Conservation (phyloP, 2,329 filamentous ascomycete genomes). For the Amphichorda felina region DNA sequence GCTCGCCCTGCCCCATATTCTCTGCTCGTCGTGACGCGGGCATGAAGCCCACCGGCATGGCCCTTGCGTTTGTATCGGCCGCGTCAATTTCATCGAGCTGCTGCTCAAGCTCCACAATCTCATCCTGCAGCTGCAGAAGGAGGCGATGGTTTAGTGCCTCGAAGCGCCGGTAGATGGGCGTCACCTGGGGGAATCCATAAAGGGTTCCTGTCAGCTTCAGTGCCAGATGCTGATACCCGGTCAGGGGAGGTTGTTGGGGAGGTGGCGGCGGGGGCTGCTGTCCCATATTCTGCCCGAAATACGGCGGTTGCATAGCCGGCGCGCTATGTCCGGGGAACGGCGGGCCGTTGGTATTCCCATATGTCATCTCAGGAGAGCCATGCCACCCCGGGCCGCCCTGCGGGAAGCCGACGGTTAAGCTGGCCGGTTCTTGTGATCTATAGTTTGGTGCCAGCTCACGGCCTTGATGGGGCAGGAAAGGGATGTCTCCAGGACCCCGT, state of each 20-base stretch:
- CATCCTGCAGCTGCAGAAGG: constrained; percentile 74
- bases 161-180: constrained; percentile 73
- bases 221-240: constrained; percentile 53
- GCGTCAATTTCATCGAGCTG: constrained; percentile 59
- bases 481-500: neutral
- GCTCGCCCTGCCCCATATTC: constrained; percentile 37
- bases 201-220: constrained; percentile 29
- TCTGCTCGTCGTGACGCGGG: constrained; percentile 51
- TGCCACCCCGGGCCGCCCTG: neutral
- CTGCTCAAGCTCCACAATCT: constrained; percentile 70
- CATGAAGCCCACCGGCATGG: constrained; percentile 27
- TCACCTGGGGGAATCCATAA: constrained; percentile 14
- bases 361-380: neutral
- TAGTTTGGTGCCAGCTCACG: neutral
- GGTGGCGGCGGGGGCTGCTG: neutral
- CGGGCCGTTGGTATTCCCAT: neutral
- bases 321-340: neutral
- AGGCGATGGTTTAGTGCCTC: constrained; percentile 72
- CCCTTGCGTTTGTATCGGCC: constrained; percentile 35
- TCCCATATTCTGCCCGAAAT: neutral
- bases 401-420: no score
- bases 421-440: neutral
- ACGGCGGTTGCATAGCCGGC: neutral
- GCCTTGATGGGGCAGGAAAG: neutral
- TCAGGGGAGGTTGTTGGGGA: constrained; percentile 18